Conservation (phyloP, 306 rosid species). For the Begonia masoniana region DNA sequence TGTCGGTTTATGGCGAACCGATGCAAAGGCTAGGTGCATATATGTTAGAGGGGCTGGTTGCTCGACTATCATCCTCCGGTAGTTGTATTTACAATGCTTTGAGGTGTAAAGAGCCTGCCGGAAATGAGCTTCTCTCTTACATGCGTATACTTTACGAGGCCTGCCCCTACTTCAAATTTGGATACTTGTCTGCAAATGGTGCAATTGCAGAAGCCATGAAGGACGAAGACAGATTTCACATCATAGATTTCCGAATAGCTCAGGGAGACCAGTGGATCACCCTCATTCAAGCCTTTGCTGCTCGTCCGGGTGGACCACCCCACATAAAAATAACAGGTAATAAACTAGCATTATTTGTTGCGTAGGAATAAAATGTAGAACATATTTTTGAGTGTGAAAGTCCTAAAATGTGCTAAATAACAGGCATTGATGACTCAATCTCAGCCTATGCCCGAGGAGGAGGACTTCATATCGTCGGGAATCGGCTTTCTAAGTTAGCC, state of each 20-base stretch:
- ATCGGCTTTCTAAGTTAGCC: conserved; percentile 65
- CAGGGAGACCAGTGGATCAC: conserved; percentile 96
- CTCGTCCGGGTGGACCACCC: conserved; percentile 98
- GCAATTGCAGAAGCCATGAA: conserved; percentile 99
- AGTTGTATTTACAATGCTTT: conserved; percentile 65
- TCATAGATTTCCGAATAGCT: conserved; percentile 82
- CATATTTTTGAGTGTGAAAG: too few relatives aligned
- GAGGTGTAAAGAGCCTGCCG: conserved; percentile 76
- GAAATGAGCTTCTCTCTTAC: conserved; percentile 64
- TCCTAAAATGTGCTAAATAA: conserved; percentile 25
- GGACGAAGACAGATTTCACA: conserved; percentile 67
- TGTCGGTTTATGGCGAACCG: conserved; percentile 87
- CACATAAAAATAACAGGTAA: conserved; percentile 22
- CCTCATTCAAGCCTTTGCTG: conserved; percentile 89
- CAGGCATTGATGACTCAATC: conserved; percentile 69
- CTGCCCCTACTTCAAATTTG: conserved; percentile 93
- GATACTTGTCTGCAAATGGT: conserved; percentile 95
- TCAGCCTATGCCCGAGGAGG: conserved; percentile 96
- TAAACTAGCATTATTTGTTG: too few relatives aligned
- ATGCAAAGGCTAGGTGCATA: conserved; percentile 97
- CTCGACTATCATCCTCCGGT: conserved; percentile 49
- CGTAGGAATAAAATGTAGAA: too few relatives aligned
- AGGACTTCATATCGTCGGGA: conserved; percentile 64
- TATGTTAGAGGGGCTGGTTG: conserved; percentile 93
- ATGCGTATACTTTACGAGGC: conserved; percentile 84